A percentile compares a stretch with the other conserved stretches of the same genome.
Conservation (phyloP, 768 basidiomycete species). For the Leccinum truebloodii region DNA sequence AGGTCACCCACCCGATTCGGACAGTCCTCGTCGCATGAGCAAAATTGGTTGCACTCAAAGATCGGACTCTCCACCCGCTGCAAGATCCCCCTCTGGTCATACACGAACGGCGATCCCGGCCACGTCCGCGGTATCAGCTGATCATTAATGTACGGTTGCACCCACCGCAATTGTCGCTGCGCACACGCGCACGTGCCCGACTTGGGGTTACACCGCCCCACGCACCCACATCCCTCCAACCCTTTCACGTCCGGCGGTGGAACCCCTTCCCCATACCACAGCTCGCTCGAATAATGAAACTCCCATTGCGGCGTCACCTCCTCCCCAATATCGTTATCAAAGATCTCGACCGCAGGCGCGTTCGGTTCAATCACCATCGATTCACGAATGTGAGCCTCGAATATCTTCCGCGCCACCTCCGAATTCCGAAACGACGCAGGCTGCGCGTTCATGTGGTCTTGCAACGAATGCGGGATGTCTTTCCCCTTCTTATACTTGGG, state of each 20-base stretch:
- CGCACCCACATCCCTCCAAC: slow-evolving; percentile 71
- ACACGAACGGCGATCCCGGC: slow-evolving; percentile 60
- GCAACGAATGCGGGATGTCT: slow-evolving; percentile 62
- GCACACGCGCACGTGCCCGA: slow-evolving; percentile 74
- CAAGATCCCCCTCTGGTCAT: slow-evolving; percentile 61
- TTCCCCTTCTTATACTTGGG: slow-evolving; percentile 36
- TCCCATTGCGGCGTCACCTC: slow-evolving; percentile 81
- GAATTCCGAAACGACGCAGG: slow-evolving; percentile 41
- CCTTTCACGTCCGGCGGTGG: slow-evolving; percentile 59
- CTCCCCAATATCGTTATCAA: slow-evolving; percentile 62
- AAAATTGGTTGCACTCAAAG: slow-evolving; percentile 85
- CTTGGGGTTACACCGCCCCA: slow-evolving; percentile 73
- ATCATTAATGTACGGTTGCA: slow-evolving; percentile 23
- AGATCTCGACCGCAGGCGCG: slow-evolving; percentile 66
- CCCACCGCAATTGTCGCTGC: slow-evolving; percentile 48
- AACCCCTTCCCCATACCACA: slow-evolving; percentile 73
- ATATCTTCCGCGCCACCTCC: slow-evolving; percentile 50
- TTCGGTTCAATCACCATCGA: slow-evolving; percentile 66
- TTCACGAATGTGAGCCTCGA: slow-evolving; percentile 64
- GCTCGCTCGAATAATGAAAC: slow-evolving; percentile 82
- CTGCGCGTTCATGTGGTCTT: slow-evolving; percentile 65
- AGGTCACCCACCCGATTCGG: slow-evolving; percentile 61
- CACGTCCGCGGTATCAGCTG: slow-evolving; percentile 32
- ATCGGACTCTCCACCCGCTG: slow-evolving; percentile 58
- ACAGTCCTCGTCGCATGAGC: slow-evolving; percentile 80